These are phyloP conservation scores for Penicillium nucicola DNA, from an alignment of 495 filamentous ascomycete species.

Conservation along the genomic window DNA sequence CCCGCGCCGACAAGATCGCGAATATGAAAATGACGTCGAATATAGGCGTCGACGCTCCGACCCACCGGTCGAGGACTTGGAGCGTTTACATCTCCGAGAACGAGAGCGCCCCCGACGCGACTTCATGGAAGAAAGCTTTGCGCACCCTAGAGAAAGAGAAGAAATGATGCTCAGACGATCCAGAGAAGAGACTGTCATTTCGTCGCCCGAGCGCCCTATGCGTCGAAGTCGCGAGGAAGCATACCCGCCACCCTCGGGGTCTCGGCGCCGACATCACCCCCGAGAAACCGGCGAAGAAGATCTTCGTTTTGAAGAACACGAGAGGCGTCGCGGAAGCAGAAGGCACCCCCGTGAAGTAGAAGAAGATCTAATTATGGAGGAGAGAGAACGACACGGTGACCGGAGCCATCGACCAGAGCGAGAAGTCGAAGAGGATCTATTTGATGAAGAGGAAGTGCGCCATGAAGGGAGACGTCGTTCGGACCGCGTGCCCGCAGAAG, in stretches of 20 bases:
- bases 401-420: conserved; percentile 4
- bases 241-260: conserved; percentile 16
- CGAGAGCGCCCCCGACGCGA: conserved; percentile 28
- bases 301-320: conserved; percentile 16
- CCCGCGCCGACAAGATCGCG: conserved; percentile 17
- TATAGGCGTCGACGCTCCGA: conserved; percentile 27
- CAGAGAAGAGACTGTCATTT: conserved; percentile 22
- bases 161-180: conserved; percentile 17
- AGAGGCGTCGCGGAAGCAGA: conserved; percentile 11
- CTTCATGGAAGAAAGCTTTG: conserved; percentile 21
- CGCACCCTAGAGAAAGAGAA: conserved; percentile 18
- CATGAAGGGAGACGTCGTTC: conserved; percentile 8
- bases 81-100: conserved; percentile 30
- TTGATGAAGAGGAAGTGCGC: conserved; percentile 27
- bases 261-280: conserved; percentile 6
- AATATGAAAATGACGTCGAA: conserved; percentile 20
- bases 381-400: conserved; percentile 10
- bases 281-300: conserved; percentile 19
- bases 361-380: conserved; percentile 14
- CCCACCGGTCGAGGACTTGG: conserved; percentile 26
- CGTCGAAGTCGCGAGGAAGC: conserved; percentile 28
- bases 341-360: conserved; percentile 17
- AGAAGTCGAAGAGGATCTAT: conserved; percentile 34
- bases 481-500: no score
- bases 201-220: conserved; percentile 13